Evolutionary conservation across 2,329 filamentous ascomycete genomes (phyloP), one percentile per base, ranked within the genome.

Genomic region (Sclerotiophoma versabilis): DNA sequence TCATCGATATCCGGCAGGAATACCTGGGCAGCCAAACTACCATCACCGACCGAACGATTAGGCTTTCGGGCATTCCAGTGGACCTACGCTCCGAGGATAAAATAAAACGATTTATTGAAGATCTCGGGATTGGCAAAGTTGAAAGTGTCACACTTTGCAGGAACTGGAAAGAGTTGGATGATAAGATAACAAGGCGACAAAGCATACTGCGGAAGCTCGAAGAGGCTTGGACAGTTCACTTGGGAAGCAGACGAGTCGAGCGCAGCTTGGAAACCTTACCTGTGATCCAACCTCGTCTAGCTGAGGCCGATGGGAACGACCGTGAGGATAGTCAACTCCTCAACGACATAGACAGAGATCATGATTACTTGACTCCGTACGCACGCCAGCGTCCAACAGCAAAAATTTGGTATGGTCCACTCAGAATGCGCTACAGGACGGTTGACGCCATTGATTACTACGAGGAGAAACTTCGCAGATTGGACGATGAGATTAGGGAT

Each of bases 401-500:
- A 15, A 88, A 86, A 14, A 80, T 98, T 19, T 89, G 92, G 79
- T 91, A 91, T 65, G 93, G 95, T 1, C 85, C 87, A 14, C 81
- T 96, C 37, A 86, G 86, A 15, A 69, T 96, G 33, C 85, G 86
- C 47, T 90, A 83, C 66, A 87, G 84, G 59, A 87, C 84, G 49
- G 86, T 95, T 2, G 95, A 99, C 73, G 93, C 93, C 2, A 95
- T 99, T 64, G 90, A 98, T 72, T 95, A 97, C 72, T 97, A 93
- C 68, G 90, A 96, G 66, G 91, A 96, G 73, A 89, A 90, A 70
- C 83, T 99, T 29, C 87, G 89, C 22, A 82, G 83, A 14, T 75
- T 96, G 2, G 93, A 99, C 62, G 89, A 91, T 42, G 83, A 87
- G 61, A 91, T 99, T 44, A 75, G 77, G 7, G 76, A 77, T 7